These are phyloP conservation scores for Pythium phragmiticola DNA, from an alignment of 352 stramenopile genomes.

Conservation along the genomic window DNA sequence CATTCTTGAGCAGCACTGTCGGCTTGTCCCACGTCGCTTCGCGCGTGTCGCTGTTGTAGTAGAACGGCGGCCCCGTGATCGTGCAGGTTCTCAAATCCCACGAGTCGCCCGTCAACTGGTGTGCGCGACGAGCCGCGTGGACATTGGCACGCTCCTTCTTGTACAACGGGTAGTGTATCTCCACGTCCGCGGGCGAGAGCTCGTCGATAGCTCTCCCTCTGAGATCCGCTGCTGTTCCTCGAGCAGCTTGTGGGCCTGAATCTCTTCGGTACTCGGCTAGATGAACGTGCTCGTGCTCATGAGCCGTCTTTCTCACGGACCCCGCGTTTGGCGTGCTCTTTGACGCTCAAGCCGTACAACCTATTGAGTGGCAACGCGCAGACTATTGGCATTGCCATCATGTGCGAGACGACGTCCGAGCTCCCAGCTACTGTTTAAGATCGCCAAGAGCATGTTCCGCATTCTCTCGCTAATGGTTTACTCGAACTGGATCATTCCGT, in stretches of 20 bases:
- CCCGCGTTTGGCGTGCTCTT: too few species aligned
- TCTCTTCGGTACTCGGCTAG: constrained; percentile 46
- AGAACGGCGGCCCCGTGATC: constrained; percentile 86
- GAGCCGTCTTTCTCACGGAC: too few species aligned
- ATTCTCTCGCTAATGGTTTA: too few species aligned
- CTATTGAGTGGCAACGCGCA: too few species aligned
- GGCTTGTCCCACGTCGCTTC: constrained; percentile 94
- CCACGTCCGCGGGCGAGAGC: constrained; percentile 1
- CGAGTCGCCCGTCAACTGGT: constrained; percentile 52
- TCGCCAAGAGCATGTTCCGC: too few species aligned
- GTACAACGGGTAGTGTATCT: constrained; percentile 52
- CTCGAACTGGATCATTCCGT: too few species aligned
- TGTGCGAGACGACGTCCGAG: too few species aligned
- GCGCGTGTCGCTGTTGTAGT: constrained; percentile 92
- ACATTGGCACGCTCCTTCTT: constrained; percentile 59
- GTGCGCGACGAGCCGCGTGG: constrained; percentile 50
- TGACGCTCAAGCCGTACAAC: too few species aligned
- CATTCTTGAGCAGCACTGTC: constrained; percentile 82
- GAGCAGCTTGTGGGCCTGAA: constrained; percentile 59
- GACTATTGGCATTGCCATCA: too few species aligned
- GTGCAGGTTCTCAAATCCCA: constrained; percentile 64
- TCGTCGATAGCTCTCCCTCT: constrained; percentile 49
- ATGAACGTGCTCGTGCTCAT: too few species aligned
- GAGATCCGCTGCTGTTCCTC: constrained; percentile 60
- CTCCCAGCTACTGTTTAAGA: too few species aligned